Evolutionary conservation across 306 rosid species (phyloP).

Genomic region (Urtica urens): DNA sequence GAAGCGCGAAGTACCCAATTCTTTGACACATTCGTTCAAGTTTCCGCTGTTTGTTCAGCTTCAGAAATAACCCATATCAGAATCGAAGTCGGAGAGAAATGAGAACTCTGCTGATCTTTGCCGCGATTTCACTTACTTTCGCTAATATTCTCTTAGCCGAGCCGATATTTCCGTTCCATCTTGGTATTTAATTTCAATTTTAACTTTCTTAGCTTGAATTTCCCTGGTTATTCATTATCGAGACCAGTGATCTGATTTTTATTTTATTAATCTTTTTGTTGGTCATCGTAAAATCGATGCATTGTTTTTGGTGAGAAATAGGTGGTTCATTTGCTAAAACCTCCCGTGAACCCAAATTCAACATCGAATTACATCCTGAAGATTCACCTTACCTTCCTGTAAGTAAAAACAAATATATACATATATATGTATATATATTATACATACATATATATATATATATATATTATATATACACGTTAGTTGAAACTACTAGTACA

Average conservation of each 20-base stretch:
- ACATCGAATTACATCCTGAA: conserved; percentile 68
- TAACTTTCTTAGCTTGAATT: not conserved
- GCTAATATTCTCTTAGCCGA: conserved; percentile 34
- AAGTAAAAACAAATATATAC: conserved; percentile 19
- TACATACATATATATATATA: too few species aligned
- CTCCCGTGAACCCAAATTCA: conserved; percentile 83
- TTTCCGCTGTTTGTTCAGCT: not conserved
- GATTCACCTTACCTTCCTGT: conserved; percentile 77
- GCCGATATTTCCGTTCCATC: conserved; percentile 45
- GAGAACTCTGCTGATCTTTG: conserved; percentile 25
- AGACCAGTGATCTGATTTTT: too few species aligned
- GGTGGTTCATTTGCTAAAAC: conserved; percentile 60
- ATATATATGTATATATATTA: too few species aligned
- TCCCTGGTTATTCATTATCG: not conserved
- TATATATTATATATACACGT: too few species aligned
- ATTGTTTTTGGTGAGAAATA: conserved; percentile 10
- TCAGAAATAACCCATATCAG: not conserved
- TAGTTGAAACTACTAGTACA: too few species aligned
- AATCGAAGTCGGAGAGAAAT: conserved; percentile 14
- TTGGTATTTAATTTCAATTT: conserved; percentile 24
- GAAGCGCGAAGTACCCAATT: too few species aligned
- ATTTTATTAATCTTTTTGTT: not conserved
- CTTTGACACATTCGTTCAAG: not conserved
- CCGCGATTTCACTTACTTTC: conserved; percentile 17
- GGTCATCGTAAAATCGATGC: not conserved